Percentiles rank a stretch among this genome's conserved stretches.
Conservation (phyloP, 2,329 filamentous ascomycete genomes). For the Aspergillus floridensis region DNA sequence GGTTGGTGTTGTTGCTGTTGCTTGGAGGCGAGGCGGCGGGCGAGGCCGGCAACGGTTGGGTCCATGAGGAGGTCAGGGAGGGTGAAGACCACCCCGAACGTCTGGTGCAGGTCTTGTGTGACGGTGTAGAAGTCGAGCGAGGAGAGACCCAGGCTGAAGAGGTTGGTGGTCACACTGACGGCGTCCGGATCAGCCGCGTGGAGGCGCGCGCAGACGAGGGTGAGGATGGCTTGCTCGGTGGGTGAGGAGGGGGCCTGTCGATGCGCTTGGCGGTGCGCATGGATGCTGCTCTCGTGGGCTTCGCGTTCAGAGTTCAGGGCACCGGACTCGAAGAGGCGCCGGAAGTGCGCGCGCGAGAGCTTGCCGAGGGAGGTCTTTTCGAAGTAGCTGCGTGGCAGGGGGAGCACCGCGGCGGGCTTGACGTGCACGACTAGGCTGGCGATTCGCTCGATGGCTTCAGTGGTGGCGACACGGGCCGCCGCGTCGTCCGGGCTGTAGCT, state of each 20-base stretch:
- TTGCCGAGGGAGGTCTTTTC: slow-evolving; percentile 17
- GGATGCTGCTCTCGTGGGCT: not conserved
- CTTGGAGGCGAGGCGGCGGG: too few species aligned
- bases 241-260: not conserved
- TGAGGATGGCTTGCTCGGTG: not conserved
- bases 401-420: slow-evolving; percentile 6
- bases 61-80: not conserved
- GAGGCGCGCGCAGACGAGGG: slow-evolving; percentile 8
- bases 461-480: slow-evolving; percentile 7
- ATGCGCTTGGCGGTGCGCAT: slow-evolving; percentile 1
- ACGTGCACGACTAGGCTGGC: slow-evolving; percentile 6
- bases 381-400: slow-evolving; percentile 5
- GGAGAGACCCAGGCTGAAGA: not conserved
- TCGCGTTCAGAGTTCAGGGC: not conserved
- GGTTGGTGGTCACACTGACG: slow-evolving; percentile 8
- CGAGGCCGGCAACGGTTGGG: not conserved
- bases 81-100: not conserved
- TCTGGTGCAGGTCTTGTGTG: slow-evolving; percentile 1
- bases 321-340: slow-evolving; percentile 34
- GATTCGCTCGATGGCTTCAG: slow-evolving; percentile 7
- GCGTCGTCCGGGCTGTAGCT: slow-evolving; percentile 10
- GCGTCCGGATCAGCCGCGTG: slow-evolving; percentile 7
- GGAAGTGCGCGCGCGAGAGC: slow-evolving; percentile 17
- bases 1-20: too few species aligned
- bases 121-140: slow-evolving; percentile 3